Evolutionary conservation across 2,329 filamentous ascomycete species (phyloP).

Genomic region (Aphanocladium album): DNA sequence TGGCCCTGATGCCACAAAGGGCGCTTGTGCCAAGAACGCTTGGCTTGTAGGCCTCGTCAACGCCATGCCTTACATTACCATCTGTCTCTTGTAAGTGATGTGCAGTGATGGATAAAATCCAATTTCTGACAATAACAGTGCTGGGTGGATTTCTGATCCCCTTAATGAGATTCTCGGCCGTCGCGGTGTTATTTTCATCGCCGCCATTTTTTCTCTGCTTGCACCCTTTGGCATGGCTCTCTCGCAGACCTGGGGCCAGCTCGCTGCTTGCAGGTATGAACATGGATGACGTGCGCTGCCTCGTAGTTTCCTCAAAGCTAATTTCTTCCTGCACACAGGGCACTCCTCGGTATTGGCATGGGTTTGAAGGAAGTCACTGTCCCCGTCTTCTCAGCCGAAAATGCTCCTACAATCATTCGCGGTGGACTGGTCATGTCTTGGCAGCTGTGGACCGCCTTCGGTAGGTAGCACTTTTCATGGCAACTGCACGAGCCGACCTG

Average conservation of each 20-base stretch:
- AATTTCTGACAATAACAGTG: slow-evolving; percentile 29
- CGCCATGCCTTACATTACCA: slow-evolving; percentile 38
- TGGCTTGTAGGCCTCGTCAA: slow-evolving; percentile 62
- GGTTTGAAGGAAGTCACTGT: slow-evolving; percentile 46
- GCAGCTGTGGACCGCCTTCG: slow-evolving; percentile 49
- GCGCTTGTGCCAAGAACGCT: slow-evolving; percentile 39
- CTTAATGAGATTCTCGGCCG: slow-evolving; percentile 55
- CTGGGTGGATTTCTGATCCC: slow-evolving; percentile 58
- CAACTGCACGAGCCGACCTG: neutral
- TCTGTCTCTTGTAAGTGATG: slow-evolving; percentile 36
- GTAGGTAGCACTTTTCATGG: slow-evolving; percentile 15
- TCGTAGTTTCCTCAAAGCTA: neutral
- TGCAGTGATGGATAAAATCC: neutral
- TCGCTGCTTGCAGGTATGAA: slow-evolving; percentile 48
- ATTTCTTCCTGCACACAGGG: slow-evolving; percentile 17
- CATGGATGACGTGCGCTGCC: neutral
- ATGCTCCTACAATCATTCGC: slow-evolving; percentile 35
- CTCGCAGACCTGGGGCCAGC: slow-evolving; percentile 53
- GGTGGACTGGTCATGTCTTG: slow-evolving; percentile 30
- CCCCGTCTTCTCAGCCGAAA: slow-evolving; percentile 50
- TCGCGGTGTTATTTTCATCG: slow-evolving; percentile 59
- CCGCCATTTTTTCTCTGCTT: slow-evolving; percentile 56
- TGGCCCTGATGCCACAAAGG: slow-evolving; percentile 29
- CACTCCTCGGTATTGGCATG: slow-evolving; percentile 56
- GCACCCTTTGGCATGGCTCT: slow-evolving; percentile 56